Evolutionary conservation across 2,329 filamentous ascomycete genomes (phyloP), one percentile per base, ranked within the genome.

Genomic region (Aspergillus sclerotialis): DNA sequence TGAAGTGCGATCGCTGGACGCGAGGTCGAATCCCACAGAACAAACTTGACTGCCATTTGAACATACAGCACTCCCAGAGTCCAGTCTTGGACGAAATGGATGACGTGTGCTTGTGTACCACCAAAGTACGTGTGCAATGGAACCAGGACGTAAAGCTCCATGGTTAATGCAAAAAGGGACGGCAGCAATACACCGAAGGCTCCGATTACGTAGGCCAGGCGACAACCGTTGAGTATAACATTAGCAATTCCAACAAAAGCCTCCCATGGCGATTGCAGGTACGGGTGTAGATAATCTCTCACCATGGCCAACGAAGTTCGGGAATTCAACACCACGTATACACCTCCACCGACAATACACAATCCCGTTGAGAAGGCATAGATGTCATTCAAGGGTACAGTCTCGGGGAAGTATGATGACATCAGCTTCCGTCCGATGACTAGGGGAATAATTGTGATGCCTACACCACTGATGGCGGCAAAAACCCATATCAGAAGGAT

Each of bases 341-440:
- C 65, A 1, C 76, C 52, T 4, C 76, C 78, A 8, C 84, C 86
- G 4, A 94, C 69, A 16, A 87, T 68, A 55, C 93, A 94, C 26
- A 94, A 74, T 10, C 92, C 92, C 18, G 92, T 79, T 33, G 87
- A 94, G 58, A 95, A 94, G 9, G 92, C 90, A 52, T 98, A 96
- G 16, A 98, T 84, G 58, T 98, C 92, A 60, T 96, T 98, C 54
- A 90, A 83, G 26, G 76, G 76, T 30, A 84, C 75, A 41, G 84
- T 73, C 1, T 70, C 64, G 4, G 87, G 85, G 27, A 94, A 77
- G 21, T 89, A 64, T 17, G 73, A 65, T 30, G 80, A 78, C 55
- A 95, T 84, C 41, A 96, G 72, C 37, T 72, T 73, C 17, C 92
- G 82, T 2, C 92, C 92, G 53, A 94, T 78, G 5, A 94, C 70